These are phyloP conservation scores for Pochonia chlamydosporia DNA, from an alignment of 2,329 filamentous ascomycete species.

Conservation along the genomic window DNA sequence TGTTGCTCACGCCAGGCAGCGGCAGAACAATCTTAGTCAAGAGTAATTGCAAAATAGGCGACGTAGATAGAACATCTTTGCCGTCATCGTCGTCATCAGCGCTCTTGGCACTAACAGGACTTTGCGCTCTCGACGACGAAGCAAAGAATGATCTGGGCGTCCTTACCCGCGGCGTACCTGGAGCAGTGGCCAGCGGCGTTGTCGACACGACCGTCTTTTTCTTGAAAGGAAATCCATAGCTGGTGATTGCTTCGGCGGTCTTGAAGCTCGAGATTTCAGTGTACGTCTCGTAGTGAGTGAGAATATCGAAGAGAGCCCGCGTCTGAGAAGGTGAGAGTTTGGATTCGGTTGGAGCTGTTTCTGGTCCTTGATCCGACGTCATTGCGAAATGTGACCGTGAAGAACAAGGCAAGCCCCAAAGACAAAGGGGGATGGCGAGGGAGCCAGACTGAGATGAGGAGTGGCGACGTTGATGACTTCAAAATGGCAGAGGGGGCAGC, in stretches of 20 bases:
- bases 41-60: slow-evolving; percentile 64
- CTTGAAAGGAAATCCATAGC: slow-evolving; percentile 66
- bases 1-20: slow-evolving; percentile 59
- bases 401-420: neutral
- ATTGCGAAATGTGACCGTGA: neutral
- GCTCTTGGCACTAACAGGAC: neutral
- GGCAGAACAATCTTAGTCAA: slow-evolving; percentile 59
- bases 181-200: slow-evolving; percentile 18
- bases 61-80: slow-evolving; percentile 35
- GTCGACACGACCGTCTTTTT: slow-evolving; percentile 12
- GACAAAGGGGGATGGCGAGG: neutral
- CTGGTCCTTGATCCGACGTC: neutral
- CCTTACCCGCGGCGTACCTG: slow-evolving; percentile 21
- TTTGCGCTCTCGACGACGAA: neutral
- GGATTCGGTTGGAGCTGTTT: neutral
- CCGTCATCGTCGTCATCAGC: slow-evolving; percentile 13
- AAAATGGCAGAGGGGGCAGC: too few species aligned
- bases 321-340: slow-evolving; percentile 30
- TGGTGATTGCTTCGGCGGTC: slow-evolving; percentile 53
- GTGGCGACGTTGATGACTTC: too few species aligned
- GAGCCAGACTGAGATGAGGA: too few species aligned
- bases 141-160: slow-evolving; percentile 16
- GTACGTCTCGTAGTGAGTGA: slow-evolving; percentile 55
- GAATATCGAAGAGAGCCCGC: slow-evolving; percentile 52
- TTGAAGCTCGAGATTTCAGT: slow-evolving; percentile 70